phyloP scores from a whole-genome alignment of 495 filamentous ascomycete genomes.

The Poronia punctata region DNA sequence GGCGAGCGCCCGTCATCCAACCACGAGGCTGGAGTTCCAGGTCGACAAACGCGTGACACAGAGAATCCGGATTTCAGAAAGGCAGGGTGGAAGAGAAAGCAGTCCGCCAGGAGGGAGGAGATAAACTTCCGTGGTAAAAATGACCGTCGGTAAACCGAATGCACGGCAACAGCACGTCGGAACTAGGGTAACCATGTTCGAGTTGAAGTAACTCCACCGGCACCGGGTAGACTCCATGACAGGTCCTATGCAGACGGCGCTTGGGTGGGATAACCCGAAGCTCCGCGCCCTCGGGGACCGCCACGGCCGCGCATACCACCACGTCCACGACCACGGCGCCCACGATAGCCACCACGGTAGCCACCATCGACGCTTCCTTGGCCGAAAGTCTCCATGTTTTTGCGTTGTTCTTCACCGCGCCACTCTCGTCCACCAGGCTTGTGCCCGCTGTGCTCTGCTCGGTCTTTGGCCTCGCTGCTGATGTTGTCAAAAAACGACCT shows the following conservation, averaged over 20 bases:
- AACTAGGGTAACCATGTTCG: no score
- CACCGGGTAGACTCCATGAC: not conserved
- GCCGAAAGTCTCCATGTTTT: constrained; percentile 98
- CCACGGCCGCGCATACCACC: constrained; percentile 43
- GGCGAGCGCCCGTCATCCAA: no score
- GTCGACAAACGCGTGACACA: no score
- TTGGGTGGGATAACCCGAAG: constrained; percentile 16
- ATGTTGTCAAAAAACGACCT: constrained; percentile 97
- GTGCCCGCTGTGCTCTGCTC: constrained; percentile 60
- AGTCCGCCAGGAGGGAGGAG: no score
- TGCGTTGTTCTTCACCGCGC: constrained; percentile 84
- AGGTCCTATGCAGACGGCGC: constrained; percentile 1
- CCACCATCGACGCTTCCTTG: constrained; percentile 88
- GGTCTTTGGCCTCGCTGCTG: constrained; percentile 82
- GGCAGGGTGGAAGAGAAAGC: no score
- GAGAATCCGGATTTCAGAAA: no score
- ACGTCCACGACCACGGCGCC: constrained; percentile 58
- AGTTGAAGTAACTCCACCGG: no score
- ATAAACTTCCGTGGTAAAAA: no score
- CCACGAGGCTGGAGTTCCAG: no score
- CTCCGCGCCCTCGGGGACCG: constrained; percentile 35
- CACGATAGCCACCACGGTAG: constrained; percentile 65
- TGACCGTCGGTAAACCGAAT: no score
- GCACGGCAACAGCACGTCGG: no score
- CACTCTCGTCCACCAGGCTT: constrained; percentile 81